phyloP scores from a whole-genome alignment of 306 rosid genomes.

The Hippophae rhamnoides region DNA sequence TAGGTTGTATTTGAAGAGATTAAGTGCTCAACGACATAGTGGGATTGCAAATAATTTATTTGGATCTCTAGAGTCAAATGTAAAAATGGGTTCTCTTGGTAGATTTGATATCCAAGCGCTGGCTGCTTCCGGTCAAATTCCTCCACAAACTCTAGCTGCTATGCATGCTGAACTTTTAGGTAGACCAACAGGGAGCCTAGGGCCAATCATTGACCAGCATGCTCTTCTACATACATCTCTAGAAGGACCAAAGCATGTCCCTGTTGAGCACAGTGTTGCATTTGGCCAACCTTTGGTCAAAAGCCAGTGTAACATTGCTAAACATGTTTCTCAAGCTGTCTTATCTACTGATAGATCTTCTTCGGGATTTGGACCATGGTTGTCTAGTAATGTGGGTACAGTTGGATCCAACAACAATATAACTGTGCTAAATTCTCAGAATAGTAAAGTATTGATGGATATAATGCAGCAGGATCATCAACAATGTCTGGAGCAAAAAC shows the following conservation, averaged over 20 bases:
- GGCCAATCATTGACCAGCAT: slow-evolving; percentile 35
- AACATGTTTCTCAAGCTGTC: slow-evolving; percentile 33
- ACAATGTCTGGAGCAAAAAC: slow-evolving; percentile 18
- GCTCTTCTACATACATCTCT: slow-evolving; percentile 42
- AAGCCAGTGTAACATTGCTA: slow-evolving; percentile 30
- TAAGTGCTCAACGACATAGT: slow-evolving; percentile 58
- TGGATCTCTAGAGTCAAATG: slow-evolving; percentile 42
- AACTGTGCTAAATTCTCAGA: slow-evolving; percentile 32
- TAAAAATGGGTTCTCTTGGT: slow-evolving; percentile 41
- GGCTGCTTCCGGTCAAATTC: slow-evolving; percentile 62
- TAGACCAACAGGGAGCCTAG: slow-evolving; percentile 33
- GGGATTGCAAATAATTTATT: slow-evolving; percentile 43
- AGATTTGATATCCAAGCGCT: slow-evolving; percentile 41
- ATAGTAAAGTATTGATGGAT: slow-evolving; percentile 29
- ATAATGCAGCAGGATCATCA: slow-evolving; percentile 28
- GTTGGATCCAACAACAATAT: slow-evolving; percentile 26
- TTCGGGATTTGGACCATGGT: slow-evolving; percentile 44
- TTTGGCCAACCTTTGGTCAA: slow-evolving; percentile 42
- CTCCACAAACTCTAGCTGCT: slow-evolving; percentile 63
- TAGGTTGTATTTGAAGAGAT: slow-evolving; percentile 51
- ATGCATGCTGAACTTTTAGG: slow-evolving; percentile 72
- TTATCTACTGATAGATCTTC: slow-evolving; percentile 34
- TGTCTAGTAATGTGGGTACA: slow-evolving; percentile 27
- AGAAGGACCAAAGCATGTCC: slow-evolving; percentile 31
- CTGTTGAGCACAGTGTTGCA: slow-evolving; percentile 35